Conservation (phyloP, 768 basidiomycete genomes). For the Russula compacta region DNA sequence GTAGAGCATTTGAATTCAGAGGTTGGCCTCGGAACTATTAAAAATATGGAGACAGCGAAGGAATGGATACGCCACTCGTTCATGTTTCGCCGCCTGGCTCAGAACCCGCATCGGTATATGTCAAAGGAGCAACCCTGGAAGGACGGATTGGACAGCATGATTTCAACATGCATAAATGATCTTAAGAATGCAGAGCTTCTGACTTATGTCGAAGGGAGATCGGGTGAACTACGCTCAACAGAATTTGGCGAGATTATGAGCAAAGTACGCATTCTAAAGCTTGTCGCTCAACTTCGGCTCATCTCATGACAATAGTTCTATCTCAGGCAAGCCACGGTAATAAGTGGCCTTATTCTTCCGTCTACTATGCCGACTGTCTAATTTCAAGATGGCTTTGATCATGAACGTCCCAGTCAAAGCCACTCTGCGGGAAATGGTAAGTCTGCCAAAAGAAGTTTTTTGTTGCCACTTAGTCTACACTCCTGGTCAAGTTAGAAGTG, state of each 20-base stretch:
- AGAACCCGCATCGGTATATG: constrained; percentile 77
- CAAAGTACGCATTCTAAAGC: constrained; percentile 41
- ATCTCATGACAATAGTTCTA: constrained; percentile 37
- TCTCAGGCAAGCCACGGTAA: constrained; percentile 1
- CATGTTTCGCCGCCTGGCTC: constrained; percentile 74
- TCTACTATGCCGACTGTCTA: neutral
- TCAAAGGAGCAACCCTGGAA: constrained; percentile 53
- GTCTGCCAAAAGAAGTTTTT: constrained; percentile 3
- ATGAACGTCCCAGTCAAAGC: constrained; percentile 48
- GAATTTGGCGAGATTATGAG: constrained; percentile 83
- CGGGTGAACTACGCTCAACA: constrained; percentile 45
- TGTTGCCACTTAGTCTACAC: neutral
- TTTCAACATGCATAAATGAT: constrained; percentile 52
- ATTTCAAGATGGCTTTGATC: constrained; percentile 53
- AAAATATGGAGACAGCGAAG: constrained; percentile 56
- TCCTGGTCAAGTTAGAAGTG: constrained; percentile 17
- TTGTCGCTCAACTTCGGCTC: neutral
- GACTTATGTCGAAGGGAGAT: constrained; percentile 31
- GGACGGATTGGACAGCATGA: constrained; percentile 61
- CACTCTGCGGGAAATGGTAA: constrained; percentile 58
- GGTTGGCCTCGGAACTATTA: constrained; percentile 80
- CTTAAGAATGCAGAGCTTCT: constrained; percentile 58
- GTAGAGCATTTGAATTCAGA: constrained; percentile 93
- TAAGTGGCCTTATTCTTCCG: constrained; percentile 3
- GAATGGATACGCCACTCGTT: constrained; percentile 82